Evolutionary conservation across 2,329 filamentous ascomycete species (phyloP).

Genomic region (Fusarium tjaetaba): DNA sequence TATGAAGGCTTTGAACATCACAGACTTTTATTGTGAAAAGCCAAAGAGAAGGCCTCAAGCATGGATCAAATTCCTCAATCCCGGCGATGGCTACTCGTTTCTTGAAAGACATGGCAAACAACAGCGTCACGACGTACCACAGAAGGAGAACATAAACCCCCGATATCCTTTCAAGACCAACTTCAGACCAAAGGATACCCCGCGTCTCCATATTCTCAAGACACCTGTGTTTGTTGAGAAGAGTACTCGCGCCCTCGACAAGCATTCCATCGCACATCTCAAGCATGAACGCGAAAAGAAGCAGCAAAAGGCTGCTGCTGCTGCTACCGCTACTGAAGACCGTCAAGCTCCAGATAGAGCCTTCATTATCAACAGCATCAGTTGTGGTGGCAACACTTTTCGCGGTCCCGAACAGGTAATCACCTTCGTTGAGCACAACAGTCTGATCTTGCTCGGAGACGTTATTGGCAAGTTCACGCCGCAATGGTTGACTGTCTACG

Average conservation of each 20-base stretch:
- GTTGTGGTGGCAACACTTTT: conserved; percentile 62
- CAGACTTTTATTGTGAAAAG: conserved; percentile 57
- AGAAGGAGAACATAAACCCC: conserved; percentile 9
- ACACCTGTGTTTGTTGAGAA: conserved; percentile 42
- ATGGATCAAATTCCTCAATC: conserved; percentile 56
- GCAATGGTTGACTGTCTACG: conserved; percentile 25
- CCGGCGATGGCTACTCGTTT: conserved; percentile 54
- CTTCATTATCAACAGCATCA: conserved; percentile 43
- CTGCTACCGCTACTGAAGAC: conserved; percentile 3
- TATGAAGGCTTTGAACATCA: conserved; percentile 54
- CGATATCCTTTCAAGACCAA: not conserved
- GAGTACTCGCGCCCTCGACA: conserved; percentile 49
- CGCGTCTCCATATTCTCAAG: conserved; percentile 47
- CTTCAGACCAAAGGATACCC: conserved; percentile 24
- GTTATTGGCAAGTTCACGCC: conserved; percentile 19
- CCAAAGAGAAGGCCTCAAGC: conserved; percentile 47
- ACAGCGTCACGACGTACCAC: not conserved
- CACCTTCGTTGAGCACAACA: conserved; percentile 56
- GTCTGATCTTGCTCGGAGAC: not conserved
- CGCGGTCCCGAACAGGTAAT: conserved; percentile 43
- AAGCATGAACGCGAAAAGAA: conserved; percentile 42
- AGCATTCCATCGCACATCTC: conserved; percentile 42
- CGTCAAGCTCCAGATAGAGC: conserved; percentile 32
- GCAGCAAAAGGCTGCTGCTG: conserved; percentile 27
- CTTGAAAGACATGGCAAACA: conserved; percentile 50